These are phyloP conservation scores for Ophiostoma sp. DNA, from an alignment of 2,329 filamentous ascomycete species.

Conservation along the genomic window DNA sequence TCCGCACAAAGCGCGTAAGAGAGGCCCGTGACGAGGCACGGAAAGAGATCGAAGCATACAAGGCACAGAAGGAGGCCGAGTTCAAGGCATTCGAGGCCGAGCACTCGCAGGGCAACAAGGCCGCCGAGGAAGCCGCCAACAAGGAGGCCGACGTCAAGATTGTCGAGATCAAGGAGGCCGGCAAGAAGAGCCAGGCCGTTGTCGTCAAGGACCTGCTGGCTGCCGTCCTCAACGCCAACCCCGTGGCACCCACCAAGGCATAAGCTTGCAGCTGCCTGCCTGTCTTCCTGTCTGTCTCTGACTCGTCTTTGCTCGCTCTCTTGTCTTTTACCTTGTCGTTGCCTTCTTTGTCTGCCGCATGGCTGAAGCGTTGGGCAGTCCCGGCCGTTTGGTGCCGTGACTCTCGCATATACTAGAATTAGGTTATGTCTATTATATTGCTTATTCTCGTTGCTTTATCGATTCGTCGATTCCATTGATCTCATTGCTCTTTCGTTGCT, in stretches of 20 bases:
- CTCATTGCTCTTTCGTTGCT: background rate
- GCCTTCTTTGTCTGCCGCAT: background rate
- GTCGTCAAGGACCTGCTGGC: constrained; percentile 79
- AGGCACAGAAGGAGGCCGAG: constrained; percentile 82
- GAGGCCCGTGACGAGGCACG: constrained; percentile 95
- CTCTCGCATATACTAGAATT: constrained; percentile 10
- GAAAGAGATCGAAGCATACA: constrained; percentile 95
- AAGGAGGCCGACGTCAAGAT: constrained; percentile 78
- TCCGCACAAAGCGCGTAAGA: constrained; percentile 89
- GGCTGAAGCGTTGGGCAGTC: constrained; percentile 8
- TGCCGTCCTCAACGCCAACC: constrained; percentile 80
- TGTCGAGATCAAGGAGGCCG: constrained; percentile 72
- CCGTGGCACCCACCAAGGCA: constrained; percentile 46
- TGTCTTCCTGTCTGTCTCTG: background rate
- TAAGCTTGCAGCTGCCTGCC: constrained; percentile 2
- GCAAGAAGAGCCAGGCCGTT: constrained; percentile 70
- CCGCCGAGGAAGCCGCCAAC: constrained; percentile 71
- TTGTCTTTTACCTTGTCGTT: background rate
- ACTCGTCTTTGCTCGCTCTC: background rate
- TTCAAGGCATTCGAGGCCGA: constrained; percentile 89
- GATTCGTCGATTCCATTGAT: background rate
- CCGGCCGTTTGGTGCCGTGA: background rate
- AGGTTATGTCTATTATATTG: background rate
- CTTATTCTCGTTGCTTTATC: background rate
- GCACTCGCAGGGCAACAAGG: constrained; percentile 86